Base-by-base conservation (phyloP, 306 rosid genomes). In the Prunus kanzakura region DNA sequence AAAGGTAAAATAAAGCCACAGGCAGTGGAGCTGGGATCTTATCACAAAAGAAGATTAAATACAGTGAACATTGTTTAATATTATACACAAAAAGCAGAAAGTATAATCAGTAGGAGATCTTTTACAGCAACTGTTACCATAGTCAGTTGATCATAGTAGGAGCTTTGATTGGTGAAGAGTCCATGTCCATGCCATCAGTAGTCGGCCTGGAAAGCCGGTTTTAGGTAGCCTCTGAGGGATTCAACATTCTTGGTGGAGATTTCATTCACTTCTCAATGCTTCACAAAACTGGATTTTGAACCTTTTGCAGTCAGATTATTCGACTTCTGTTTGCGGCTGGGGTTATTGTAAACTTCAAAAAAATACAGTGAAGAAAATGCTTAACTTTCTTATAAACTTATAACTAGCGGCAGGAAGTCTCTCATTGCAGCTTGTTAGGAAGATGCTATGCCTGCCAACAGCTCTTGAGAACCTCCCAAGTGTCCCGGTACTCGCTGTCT, bases 401-500 rank as follows among this genome's bases (percentile, higher is more conserved):
- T 41, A 12, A 20, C 1, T 8, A 23, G 55, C 76, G 8, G 76
- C 56, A 57, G 14, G n/a, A 55, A 55, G 14, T 22, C 22, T 56
- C 27, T 57, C 25, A 2, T 41, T 22, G 76, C 15, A 72, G 55
- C 65, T 75, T 77, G 69, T 76, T 84, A 89, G 15, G 93, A 85
- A 72, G 87, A 84, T 58, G 88, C 78, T 82, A 82, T 86, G 79
- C 90, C 88, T 14, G 89, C 87, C 78, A 89, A 77, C 60, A 87
- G 85, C 82, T 88, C 89, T 76, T 56, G 87, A 30, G 91, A 89
- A 67, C 90, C 87, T 43, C 80, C 88, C 10, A 88, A 10, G 67
- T 82, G 81, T 82, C 88, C 58, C 0, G 93, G 93, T 45, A 89
- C 89, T 38, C 86, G 93, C 64, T 87, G 93, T 66, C 96, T 81